These are phyloP conservation scores for Cladosporium austrohemisphaericum DNA, from an alignment of 2,329 filamentous ascomycete genomes.

Conservation along the genomic window DNA sequence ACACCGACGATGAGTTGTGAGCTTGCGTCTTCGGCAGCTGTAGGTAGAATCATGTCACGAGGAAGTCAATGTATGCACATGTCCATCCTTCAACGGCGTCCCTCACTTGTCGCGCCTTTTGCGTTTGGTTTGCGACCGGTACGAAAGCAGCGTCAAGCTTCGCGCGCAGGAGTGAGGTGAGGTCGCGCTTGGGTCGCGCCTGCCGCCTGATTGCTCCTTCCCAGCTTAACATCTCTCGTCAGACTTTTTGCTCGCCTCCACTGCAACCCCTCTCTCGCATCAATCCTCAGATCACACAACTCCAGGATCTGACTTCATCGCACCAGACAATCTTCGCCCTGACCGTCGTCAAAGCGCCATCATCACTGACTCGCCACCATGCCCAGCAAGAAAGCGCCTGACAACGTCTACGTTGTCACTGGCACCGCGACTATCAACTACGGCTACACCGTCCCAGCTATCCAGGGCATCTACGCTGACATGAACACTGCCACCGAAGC, in stretches of 20 bases:
- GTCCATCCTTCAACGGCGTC: no score
- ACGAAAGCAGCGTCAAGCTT: no score
- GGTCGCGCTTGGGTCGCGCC: background rate
- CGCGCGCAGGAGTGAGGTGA: no score
- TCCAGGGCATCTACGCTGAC: background rate
- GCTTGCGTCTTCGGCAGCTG: no score
- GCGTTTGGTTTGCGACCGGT: no score
- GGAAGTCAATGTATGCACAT: background rate
- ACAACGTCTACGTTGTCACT: background rate
- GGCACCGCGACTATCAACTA: background rate
- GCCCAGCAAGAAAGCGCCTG: conserved; percentile 1
- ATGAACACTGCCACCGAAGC: background rate
- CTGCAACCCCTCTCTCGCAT: no score
- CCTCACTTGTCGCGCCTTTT: no score
- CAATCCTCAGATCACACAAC: background rate
- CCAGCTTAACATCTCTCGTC: background rate
- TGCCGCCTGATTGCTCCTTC: background rate
- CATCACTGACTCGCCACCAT: background rate
- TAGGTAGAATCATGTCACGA: background rate
- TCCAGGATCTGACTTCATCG: background rate
- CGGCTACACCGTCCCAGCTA: background rate
- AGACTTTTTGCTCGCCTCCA: background rate
- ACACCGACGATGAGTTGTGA: conserved; percentile 35
- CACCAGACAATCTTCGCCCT: background rate
- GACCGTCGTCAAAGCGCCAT: no score